phyloP scores from a whole-genome alignment of 1,284 basidiomycete genomes.

The Chondrostereum purpureum region DNA sequence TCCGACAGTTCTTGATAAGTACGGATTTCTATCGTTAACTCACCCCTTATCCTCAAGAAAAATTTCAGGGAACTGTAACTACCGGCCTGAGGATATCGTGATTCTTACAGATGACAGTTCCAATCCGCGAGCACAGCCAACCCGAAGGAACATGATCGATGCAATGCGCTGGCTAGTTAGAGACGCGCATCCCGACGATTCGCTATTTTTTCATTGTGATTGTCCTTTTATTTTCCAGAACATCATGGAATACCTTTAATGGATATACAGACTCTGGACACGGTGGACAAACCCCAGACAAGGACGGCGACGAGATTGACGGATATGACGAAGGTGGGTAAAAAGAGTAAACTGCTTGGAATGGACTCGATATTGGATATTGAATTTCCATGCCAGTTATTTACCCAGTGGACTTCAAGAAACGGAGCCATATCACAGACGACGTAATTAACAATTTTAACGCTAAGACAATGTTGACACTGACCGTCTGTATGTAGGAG shows the following conservation, averaged over 20 bases:
- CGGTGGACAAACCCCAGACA: constrained; percentile 73
- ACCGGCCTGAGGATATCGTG: constrained; percentile 67
- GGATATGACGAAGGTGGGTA: constrained; percentile 63
- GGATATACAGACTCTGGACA: constrained; percentile 64
- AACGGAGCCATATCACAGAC: constrained; percentile 64
- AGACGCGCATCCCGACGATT: constrained; percentile 69
- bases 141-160: constrained; percentile 71
- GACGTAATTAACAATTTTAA: constrained; percentile 46
- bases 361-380: background rate
- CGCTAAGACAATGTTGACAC: background rate
- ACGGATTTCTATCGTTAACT: constrained; percentile 23
- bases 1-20: constrained; percentile 69
- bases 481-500: constrained; percentile 28
- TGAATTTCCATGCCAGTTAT: constrained; percentile 34
- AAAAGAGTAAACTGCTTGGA: background rate
- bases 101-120: constrained; percentile 70
- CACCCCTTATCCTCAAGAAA: no score
- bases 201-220: constrained; percentile 84
- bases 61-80: constrained; percentile 51
- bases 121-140: constrained; percentile 61
- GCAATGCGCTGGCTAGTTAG: constrained; percentile 87
- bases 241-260: background rate
- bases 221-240: constrained; percentile 6
- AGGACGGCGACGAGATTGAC: constrained; percentile 60
- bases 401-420: constrained; percentile 73